phyloP scores from a whole-genome alignment of 306 rosid genomes.

The Cicer judaicum region DNA sequence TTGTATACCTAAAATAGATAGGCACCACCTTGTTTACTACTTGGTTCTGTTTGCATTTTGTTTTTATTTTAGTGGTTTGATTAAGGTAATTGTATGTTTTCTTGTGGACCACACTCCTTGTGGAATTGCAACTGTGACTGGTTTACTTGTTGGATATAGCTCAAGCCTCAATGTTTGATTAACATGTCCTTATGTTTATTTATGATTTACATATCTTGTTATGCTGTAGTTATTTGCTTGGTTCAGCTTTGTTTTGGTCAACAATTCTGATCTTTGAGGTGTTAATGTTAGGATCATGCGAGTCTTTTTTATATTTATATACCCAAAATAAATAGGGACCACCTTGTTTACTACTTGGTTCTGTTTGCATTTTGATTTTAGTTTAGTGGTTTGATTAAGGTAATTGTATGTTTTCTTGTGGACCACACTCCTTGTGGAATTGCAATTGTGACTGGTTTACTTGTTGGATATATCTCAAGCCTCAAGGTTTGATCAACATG shows the following conservation, averaged over 20 bases:
- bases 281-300: neutral
- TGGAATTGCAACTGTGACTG: constrained; percentile 3
- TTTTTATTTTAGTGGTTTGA: neutral
- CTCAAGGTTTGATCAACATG: neutral
- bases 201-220: neutral
- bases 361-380: neutral
- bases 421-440: constrained; percentile 1
- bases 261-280: neutral
- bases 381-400: neutral
- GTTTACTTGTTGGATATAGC: neutral
- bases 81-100: constrained; percentile 11
- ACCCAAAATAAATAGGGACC: neutral
- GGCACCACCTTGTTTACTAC: neutral
- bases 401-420: constrained; percentile 18
- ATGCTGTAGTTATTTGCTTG: neutral
- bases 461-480: neutral
- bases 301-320: neutral
- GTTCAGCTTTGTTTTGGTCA: neutral
- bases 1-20: neutral
- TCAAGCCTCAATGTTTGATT: neutral
- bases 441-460: neutral
- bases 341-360: constrained; percentile 2
- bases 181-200: neutral
- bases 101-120: neutral
- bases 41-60: constrained; percentile 11